phyloP scores from a whole-genome alignment of 305 asterid species.

The Lippia alba region DNA sequence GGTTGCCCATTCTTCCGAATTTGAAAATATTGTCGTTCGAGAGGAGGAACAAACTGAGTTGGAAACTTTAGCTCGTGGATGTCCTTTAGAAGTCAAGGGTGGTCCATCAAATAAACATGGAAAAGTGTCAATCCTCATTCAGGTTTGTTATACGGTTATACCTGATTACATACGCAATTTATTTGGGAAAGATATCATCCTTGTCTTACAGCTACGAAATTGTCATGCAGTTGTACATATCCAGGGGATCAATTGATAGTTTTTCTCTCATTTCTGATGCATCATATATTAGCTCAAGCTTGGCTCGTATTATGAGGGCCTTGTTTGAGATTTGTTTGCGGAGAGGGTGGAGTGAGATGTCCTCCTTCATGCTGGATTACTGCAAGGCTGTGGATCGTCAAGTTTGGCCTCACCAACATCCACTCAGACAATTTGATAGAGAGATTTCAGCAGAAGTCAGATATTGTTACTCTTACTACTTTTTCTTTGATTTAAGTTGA shows the following conservation, averaged over 20 bases:
- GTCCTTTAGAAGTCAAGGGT: constrained; percentile 92
- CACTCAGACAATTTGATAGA: constrained; percentile 91
- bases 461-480: constrained; percentile 25
- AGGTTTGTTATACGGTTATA: constrained; percentile 58
- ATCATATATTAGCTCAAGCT: constrained; percentile 89
- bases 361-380: constrained; percentile 82
- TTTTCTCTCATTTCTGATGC: constrained; percentile 97
- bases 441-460: constrained; percentile 84
- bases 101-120: constrained; percentile 96
- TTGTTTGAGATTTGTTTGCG: constrained; percentile 94
- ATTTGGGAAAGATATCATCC: constrained; percentile 26
- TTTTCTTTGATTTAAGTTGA: constrained; percentile 23
- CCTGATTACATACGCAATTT: constrained; percentile 29
- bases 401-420: constrained; percentile 98
- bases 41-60: constrained; percentile 98
- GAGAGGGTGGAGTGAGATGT: constrained; percentile 98
- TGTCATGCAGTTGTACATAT: constrained; percentile 79
- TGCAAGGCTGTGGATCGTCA: constrained; percentile 99
- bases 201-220: constrained; percentile 34
- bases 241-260: constrained; percentile 84
- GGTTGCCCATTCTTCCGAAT: constrained; percentile 98
- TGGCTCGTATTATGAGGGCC: constrained; percentile 97
- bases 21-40: constrained; percentile 92
- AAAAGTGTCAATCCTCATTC: constrained; percentile 93
- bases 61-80: constrained; percentile 76